Evolutionary conservation across 1,284 basidiomycete genomes (phyloP).

Genomic region (Austroboletus novae-zelandiae): DNA sequence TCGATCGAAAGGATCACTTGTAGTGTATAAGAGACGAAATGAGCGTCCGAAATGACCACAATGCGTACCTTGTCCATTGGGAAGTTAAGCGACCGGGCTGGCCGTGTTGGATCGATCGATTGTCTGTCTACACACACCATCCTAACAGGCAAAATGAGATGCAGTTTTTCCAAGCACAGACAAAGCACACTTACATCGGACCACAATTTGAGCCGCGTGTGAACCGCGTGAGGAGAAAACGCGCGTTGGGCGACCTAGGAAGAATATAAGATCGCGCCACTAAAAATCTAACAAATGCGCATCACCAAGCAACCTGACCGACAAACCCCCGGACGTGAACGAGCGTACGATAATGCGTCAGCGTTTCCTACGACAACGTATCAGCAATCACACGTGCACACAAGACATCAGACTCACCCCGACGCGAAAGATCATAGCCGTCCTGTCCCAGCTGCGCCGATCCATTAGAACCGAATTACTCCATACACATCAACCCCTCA

Average conservation of each 20-base stretch:
- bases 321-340: slow-evolving; percentile 74
- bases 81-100: slow-evolving; percentile 70
- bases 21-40: slow-evolving; percentile 27
- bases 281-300: background rate
- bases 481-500: background rate
- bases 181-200: slow-evolving; percentile 45
- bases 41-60: background rate
- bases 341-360: slow-evolving; percentile 61
- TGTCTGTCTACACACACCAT: slow-evolving; percentile 39
- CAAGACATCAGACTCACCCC: slow-evolving; percentile 41
- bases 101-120: slow-evolving; percentile 61
- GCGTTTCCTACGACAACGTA: slow-evolving; percentile 43
- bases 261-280: background rate
- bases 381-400: background rate
- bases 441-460: slow-evolving; percentile 66
- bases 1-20: slow-evolving; percentile 45
- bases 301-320: slow-evolving; percentile 73
- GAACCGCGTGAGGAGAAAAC: slow-evolving; percentile 63
- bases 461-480: too few relatives aligned
- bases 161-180: slow-evolving; percentile 2
- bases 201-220: slow-evolving; percentile 73
- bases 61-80: slow-evolving; percentile 56
- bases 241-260: slow-evolving; percentile 60
- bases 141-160: background rate
- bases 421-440: slow-evolving; percentile 71